phyloP scores from a whole-genome alignment of 2,329 filamentous ascomycete species.

The Eutypa lata region DNA sequence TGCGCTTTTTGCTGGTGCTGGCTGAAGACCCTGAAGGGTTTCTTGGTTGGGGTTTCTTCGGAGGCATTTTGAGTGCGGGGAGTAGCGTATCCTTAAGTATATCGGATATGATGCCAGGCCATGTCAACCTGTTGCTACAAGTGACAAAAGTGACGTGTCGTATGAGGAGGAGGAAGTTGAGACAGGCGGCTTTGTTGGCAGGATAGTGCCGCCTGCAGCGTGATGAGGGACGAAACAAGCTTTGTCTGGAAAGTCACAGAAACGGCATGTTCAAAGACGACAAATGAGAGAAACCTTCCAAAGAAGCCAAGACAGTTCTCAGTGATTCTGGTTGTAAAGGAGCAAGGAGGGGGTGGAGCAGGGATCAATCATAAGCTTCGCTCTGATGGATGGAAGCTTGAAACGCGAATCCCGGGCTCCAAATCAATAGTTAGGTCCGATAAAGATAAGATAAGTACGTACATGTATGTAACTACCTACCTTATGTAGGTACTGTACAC shows the following conservation, averaged over 20 bases:
- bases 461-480: no score
- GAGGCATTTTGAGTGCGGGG: slow-evolving; percentile 20
- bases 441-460: no score
- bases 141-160: slow-evolving; percentile 6
- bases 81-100: slow-evolving; percentile 10
- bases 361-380: background rate
- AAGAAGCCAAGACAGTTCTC: slow-evolving; percentile 24
- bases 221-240: slow-evolving; percentile 10
- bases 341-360: slow-evolving; percentile 16
- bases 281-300: slow-evolving; percentile 4
- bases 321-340: slow-evolving; percentile 18
- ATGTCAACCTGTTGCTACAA: slow-evolving; percentile 14
- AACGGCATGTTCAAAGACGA: slow-evolving; percentile 20
- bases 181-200: slow-evolving; percentile 22
- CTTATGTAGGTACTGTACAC: no score
- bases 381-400: no score
- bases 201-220: background rate
- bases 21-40: slow-evolving; percentile 11
- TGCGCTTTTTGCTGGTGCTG: slow-evolving; percentile 42
- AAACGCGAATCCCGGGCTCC: no score
- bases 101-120: slow-evolving; percentile 14
- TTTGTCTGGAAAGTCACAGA: slow-evolving; percentile 23
- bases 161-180: slow-evolving; percentile 22
- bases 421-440: no score
- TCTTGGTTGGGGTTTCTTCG: slow-evolving; percentile 14